Evolutionary conservation across 345 rosid species (phyloP), one percentile per base, ranked within the genome.

Genomic region (Raphanus raphanistrum): DNA sequence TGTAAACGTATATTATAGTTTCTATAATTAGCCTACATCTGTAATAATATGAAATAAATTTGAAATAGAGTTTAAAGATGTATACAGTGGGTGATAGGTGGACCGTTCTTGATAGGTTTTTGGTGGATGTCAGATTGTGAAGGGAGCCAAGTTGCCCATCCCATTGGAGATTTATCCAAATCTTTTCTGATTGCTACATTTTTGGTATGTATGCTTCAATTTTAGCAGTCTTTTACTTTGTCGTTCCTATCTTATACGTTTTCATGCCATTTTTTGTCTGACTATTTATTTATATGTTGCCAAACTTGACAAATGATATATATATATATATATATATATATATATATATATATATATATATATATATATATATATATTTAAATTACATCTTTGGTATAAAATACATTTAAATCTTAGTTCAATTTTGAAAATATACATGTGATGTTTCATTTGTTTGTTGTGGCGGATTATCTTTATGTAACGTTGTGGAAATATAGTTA

Each of bases 141-240:
- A 59, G 57, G 41, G 76, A 73, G 73, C 70, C 82, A 72, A 79
- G 27, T 79, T 73, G 82, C 82, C 77, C 82, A 79, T 50, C 35
- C 12, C 50, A 28, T 73, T 61, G 78, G 82, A 67, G 78, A 73
- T 73, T 68, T 79, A 61, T 73, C 74, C 74, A 73, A 72, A 73
- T 79, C 77, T 73, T 67, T 68, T 48, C 15, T 73, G 82, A 79
- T 73, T 61, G 82, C 33, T 79, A 79, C 82, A 68, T 4, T 60
- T 73, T 73, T 61, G 78, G 52, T 50, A 66, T 59, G 15, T 79
- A 32, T 45, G 15, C 68, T 43, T 78, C 55, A 58, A 38, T 55
- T 63, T 70, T 35, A 76, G 32, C 68, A 52, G 28, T 52, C 41
- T 10, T 21, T 43, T 27, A 8, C 25, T 16, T 52, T 32, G 29